phyloP scores from a whole-genome alignment of 2,329 filamentous ascomycete genomes.

The Zymoseptoria tritici region DNA sequence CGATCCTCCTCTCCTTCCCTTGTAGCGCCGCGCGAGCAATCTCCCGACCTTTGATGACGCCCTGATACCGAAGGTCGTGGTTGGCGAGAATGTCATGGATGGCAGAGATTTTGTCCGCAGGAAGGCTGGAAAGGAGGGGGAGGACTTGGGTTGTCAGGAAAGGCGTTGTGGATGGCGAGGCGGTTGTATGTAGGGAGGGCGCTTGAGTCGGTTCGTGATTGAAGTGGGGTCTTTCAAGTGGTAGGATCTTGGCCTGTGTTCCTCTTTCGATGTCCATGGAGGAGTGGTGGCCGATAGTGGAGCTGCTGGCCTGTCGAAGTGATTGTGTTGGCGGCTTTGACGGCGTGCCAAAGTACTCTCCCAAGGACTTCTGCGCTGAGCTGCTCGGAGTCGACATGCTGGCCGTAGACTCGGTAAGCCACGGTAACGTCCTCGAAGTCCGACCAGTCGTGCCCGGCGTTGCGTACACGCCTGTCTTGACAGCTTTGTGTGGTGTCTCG shows the following conservation, averaged over 20 bases:
- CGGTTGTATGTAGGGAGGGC: slow-evolving; percentile 1
- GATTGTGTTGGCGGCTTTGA: slow-evolving; percentile 12
- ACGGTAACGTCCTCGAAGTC: slow-evolving; percentile 32
- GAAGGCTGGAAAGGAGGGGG: slow-evolving; percentile 14
- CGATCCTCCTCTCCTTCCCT: slow-evolving; percentile 56
- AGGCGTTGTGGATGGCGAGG: slow-evolving; percentile 13
- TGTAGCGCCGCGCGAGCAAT: slow-evolving; percentile 55
- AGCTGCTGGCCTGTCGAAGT: background rate
- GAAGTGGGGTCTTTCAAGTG: background rate
- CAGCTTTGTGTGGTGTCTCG: slow-evolving; percentile 37
- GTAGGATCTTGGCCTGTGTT: background rate
- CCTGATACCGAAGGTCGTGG: slow-evolving; percentile 53
- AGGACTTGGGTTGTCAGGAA: slow-evolving; percentile 22
- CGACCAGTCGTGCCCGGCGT: slow-evolving; percentile 30
- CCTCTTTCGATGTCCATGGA: background rate
- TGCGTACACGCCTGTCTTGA: slow-evolving; percentile 31
- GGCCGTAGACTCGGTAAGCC: slow-evolving; percentile 25
- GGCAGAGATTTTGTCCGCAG: slow-evolving; percentile 22
- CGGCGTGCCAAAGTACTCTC: slow-evolving; percentile 22
- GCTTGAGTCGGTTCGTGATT: slow-evolving; percentile 1
- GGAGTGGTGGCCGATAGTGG: background rate
- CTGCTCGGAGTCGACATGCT: slow-evolving; percentile 22
- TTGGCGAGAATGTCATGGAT: slow-evolving; percentile 45
- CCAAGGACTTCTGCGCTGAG: slow-evolving; percentile 18
- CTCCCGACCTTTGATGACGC: slow-evolving; percentile 58